Evolutionary conservation across 495 filamentous ascomycete genomes (phyloP).

Genomic region (Jackrogersella minutella): DNA sequence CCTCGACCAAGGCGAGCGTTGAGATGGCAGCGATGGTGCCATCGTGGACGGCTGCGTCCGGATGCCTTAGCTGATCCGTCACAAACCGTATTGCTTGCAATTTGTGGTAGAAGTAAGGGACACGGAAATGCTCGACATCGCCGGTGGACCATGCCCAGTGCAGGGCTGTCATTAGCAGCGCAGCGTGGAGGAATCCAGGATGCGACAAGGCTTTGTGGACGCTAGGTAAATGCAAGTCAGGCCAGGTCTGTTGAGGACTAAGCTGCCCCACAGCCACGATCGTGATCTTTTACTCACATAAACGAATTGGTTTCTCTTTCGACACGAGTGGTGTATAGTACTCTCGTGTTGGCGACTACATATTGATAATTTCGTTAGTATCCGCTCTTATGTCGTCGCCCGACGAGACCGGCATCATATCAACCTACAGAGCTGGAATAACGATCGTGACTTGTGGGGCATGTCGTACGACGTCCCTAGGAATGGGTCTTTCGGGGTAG

Average conservation of each 20-base stretch:
- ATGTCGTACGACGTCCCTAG: slow-evolving; percentile 42
- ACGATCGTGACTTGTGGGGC: slow-evolving; percentile 42
- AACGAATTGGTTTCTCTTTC: slow-evolving; percentile 42
- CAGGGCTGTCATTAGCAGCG: slow-evolving; percentile 45
- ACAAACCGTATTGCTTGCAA: slow-evolving; percentile 48
- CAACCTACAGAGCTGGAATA: slow-evolving; percentile 46
- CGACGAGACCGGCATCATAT: slow-evolving; percentile 6
- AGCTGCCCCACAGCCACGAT: slow-evolving; percentile 15
- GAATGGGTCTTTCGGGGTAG: slow-evolving; percentile 41
- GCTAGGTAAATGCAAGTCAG: slow-evolving; percentile 33
- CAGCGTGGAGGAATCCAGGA: slow-evolving; percentile 47
- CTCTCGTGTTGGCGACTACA: slow-evolving; percentile 41
- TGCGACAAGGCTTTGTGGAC: slow-evolving; percentile 47
- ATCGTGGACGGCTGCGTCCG: slow-evolving; percentile 44
- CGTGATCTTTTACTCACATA: slow-evolving; percentile 36
- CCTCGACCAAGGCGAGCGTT: slow-evolving; percentile 51
- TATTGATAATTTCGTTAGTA: slow-evolving; percentile 16
- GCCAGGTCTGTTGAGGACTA: slow-evolving; percentile 15
- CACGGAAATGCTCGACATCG: slow-evolving; percentile 45
- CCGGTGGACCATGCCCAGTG: slow-evolving; percentile 48
- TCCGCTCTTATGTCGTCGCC: slow-evolving; percentile 8
- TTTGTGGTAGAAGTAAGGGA: slow-evolving; percentile 48
- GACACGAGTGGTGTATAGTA: slow-evolving; percentile 41
- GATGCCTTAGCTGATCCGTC: slow-evolving; percentile 46
- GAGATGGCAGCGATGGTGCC: slow-evolving; percentile 50